These are phyloP conservation scores for Dissophora ornata DNA, from an alignment of 192 early-diverging fungal genomes.

Conservation along the genomic window DNA sequence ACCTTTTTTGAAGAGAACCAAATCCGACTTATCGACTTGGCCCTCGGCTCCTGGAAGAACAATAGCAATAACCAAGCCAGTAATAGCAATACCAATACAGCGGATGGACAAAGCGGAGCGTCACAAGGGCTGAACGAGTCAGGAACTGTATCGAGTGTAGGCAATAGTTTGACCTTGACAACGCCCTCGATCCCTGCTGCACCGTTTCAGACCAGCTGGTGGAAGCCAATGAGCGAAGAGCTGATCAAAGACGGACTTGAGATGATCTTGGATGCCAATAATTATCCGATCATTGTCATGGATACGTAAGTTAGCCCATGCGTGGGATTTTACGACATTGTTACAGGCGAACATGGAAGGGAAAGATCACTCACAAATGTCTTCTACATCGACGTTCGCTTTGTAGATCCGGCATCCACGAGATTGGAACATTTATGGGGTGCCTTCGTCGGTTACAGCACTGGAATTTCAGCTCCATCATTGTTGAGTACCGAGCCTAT, in stretches of 20 bases:
- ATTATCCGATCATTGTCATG: slow-evolving; percentile 90
- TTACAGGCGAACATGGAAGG: not conserved
- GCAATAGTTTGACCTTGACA: not conserved
- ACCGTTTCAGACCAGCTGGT: slow-evolving; percentile 60
- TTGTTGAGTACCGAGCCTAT: slow-evolving; percentile 96
- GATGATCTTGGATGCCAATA: slow-evolving; percentile 79
- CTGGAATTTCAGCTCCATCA: slow-evolving; percentile 98
- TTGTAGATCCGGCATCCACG: slow-evolving; percentile 86
- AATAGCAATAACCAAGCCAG: not conserved
- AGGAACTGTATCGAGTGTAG: not conserved
- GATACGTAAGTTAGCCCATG: slow-evolving; percentile 75
- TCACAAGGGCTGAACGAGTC: not conserved
- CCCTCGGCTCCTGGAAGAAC: slow-evolving; percentile 46
- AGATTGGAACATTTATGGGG: slow-evolving; percentile 93
- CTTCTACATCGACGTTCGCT: not conserved
- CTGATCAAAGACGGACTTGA: slow-evolving; percentile 96
- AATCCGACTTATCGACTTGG: slow-evolving; percentile 67
- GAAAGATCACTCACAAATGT: too few relatives aligned
- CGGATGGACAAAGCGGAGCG: too few relatives aligned
- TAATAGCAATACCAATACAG: slow-evolving; percentile 2
- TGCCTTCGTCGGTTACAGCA: slow-evolving; percentile 92
- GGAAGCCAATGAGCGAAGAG: slow-evolving; percentile 95
- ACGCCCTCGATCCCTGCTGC: slow-evolving; percentile 45
- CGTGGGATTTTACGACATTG: not conserved
- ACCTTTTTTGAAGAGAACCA: slow-evolving; percentile 80